Conservation (phyloP, 1,284 basidiomycete species). For the Volvariella volvacea region DNA sequence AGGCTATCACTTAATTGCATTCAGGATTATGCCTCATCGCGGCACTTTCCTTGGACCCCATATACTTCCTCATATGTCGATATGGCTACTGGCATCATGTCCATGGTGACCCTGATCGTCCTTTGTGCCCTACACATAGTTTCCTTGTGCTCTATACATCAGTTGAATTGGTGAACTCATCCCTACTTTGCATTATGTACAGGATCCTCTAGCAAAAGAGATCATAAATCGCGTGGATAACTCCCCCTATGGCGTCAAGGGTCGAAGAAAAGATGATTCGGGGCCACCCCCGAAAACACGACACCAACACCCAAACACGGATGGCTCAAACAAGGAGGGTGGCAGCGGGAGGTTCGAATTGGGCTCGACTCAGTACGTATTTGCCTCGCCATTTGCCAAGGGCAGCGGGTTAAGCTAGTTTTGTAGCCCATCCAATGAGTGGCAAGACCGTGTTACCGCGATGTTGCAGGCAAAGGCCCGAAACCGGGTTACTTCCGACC, state of each 20-base stretch:
- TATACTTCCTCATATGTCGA: not conserved
- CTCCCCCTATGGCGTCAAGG: slow-evolving; percentile 68
- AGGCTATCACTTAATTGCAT: too few relatives aligned
- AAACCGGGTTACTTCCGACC: not conserved
- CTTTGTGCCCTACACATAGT: slow-evolving; percentile 1
- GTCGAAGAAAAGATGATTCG: slow-evolving; percentile 38
- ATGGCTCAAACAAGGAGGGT: slow-evolving; percentile 17
- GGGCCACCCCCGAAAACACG: slow-evolving; percentile 16
- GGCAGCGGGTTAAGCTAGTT: too few relatives aligned
- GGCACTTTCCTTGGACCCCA: slow-evolving; percentile 1
- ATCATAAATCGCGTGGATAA: slow-evolving; percentile 72
- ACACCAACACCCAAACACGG: slow-evolving; percentile 20
- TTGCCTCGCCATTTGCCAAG: too few relatives aligned
- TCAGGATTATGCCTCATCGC: too few relatives aligned
- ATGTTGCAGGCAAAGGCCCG: slow-evolving; percentile 26
- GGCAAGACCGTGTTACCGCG: slow-evolving; percentile 62
- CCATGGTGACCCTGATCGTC: not conserved
- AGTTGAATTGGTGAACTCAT: too few relatives aligned
- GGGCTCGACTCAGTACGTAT: slow-evolving; percentile 52
- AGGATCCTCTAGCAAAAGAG: slow-evolving; percentile 68
- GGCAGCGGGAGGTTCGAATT: slow-evolving; percentile 26
- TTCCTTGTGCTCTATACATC: too few relatives aligned
- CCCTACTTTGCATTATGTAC: slow-evolving; percentile 2
- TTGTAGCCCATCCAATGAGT: slow-evolving; percentile 68
- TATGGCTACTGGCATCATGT: slow-evolving; percentile 2